Conservation (phyloP, 306 rosid species). For the Fragaria nilgerrensis region DNA sequence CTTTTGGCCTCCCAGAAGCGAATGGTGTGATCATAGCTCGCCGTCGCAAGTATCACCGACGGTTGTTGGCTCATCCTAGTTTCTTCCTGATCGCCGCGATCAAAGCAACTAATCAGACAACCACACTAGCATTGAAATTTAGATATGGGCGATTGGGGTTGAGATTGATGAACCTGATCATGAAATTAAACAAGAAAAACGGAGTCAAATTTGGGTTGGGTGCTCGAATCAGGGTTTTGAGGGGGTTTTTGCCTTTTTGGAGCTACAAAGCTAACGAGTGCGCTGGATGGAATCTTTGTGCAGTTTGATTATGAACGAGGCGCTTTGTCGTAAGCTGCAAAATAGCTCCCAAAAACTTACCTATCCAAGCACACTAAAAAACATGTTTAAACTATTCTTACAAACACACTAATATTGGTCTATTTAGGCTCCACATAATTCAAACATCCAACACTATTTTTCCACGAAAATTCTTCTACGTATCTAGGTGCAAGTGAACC, state of each 20-base stretch:
- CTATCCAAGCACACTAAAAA: too few relatives aligned
- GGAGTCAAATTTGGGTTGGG: not conserved
- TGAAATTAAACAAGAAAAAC: not conserved
- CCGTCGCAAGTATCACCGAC: conserved; percentile 90
- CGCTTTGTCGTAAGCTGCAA: too few relatives aligned
- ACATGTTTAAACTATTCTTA: too few relatives aligned
- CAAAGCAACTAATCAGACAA: not conserved
- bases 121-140: not conserved
- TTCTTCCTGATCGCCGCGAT: conserved; percentile 6
- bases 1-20: conserved; percentile 99
- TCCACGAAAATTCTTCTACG: too few relatives aligned
- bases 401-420: too few relatives aligned
- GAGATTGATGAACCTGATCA: not conserved
- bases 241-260: conserved; percentile 2
- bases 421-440: too few relatives aligned
- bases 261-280: conserved; percentile 12
- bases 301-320: too few relatives aligned
- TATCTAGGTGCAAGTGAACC: too few relatives aligned
- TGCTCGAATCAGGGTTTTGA: conserved; percentile 23
- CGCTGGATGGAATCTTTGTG: not conserved
- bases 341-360: too few relatives aligned
- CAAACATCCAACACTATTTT: too few relatives aligned
- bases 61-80: conserved; percentile 84
- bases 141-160: not conserved
- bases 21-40: conserved; percentile 95